These are phyloP conservation scores for Sicyos baderoa DNA, from an alignment of 306 rosid species.

Conservation along the genomic window DNA sequence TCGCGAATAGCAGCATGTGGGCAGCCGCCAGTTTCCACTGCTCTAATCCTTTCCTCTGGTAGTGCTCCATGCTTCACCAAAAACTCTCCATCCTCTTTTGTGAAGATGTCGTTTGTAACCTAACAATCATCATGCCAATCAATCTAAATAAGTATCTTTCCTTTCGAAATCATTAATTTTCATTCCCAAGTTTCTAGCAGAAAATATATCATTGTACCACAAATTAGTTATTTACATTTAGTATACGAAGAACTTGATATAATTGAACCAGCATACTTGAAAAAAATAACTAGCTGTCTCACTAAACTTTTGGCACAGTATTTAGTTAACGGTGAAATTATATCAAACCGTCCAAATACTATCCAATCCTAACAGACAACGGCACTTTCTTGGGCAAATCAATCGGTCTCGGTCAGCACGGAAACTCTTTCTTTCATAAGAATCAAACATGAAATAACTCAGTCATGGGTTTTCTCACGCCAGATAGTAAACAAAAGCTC, in stretches of 20 bases:
- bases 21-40: slow-evolving; percentile 96
- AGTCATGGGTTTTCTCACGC: not conserved
- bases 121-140: slow-evolving; percentile 18
- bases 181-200: not conserved
- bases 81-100: slow-evolving; percentile 95
- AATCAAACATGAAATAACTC: not conserved
- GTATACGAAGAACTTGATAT: not conserved
- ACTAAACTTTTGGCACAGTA: not conserved
- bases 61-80: slow-evolving; percentile 88
- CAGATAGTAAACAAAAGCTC: not conserved
- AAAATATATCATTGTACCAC: not conserved
- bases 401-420: not conserved
- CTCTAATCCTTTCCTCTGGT: slow-evolving; percentile 88
- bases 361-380: not conserved
- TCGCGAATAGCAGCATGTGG: slow-evolving; percentile 95
- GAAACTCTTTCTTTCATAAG: not conserved
- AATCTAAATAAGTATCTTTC: not conserved
- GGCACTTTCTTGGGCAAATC: not conserved
- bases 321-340: not conserved
- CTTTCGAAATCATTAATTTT: not conserved
- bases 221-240: not conserved
- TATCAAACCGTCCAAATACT: not conserved
- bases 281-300: not conserved
- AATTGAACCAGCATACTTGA: not conserved
- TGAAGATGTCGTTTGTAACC: slow-evolving; percentile 98